A percentile compares a stretch with the other conserved stretches of the same genome.
These are phyloP conservation scores for Botrytis sinoallii DNA, from an alignment of 2,329 filamentous ascomycete genomes.

Conservation along the genomic window DNA sequence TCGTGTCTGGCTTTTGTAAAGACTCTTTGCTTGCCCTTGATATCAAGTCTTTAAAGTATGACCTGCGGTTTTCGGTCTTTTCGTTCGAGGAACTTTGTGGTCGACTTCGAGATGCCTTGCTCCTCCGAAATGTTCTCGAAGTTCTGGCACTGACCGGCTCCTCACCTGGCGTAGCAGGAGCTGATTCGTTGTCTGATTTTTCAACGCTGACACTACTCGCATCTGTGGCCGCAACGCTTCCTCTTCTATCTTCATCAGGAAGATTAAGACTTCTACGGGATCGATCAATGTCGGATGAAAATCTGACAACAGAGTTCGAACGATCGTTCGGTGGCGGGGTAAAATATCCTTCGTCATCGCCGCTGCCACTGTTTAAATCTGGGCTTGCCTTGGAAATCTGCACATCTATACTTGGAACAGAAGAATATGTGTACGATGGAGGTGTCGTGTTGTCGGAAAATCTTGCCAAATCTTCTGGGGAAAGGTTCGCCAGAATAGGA, in stretches of 20 bases:
- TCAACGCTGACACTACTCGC: constrained; percentile 41
- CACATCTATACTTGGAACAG: constrained; percentile 40
- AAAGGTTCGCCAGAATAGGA: constrained; percentile 65
- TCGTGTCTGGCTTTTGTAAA: constrained; percentile 24
- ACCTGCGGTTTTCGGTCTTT: constrained; percentile 55
- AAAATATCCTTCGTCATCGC: constrained; percentile 39
- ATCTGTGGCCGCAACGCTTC: constrained; percentile 51
- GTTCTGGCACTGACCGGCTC: constrained; percentile 54
- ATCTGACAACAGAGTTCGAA: constrained; percentile 46
- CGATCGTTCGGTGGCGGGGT: constrained; percentile 42
- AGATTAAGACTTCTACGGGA: constrained; percentile 48
- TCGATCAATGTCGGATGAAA: constrained; percentile 54
- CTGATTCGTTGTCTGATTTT: constrained; percentile 40
- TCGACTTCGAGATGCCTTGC: constrained; percentile 51
- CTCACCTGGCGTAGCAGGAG: constrained; percentile 48
- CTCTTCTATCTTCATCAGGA: constrained; percentile 46
- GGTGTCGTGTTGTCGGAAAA: constrained; percentile 41
- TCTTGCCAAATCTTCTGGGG: constrained; percentile 34
- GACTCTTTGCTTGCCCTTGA: constrained; percentile 35
- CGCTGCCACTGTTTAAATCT: not conserved
- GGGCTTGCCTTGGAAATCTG: constrained; percentile 20
- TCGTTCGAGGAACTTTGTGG: constrained; percentile 59
- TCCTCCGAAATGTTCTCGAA: constrained; percentile 56
- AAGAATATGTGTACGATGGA: constrained; percentile 50
- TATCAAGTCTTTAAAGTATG: constrained; percentile 47